These are phyloP conservation scores for Castanea crenata DNA, from an alignment of 306 rosid species.

Conservation along the genomic window DNA sequence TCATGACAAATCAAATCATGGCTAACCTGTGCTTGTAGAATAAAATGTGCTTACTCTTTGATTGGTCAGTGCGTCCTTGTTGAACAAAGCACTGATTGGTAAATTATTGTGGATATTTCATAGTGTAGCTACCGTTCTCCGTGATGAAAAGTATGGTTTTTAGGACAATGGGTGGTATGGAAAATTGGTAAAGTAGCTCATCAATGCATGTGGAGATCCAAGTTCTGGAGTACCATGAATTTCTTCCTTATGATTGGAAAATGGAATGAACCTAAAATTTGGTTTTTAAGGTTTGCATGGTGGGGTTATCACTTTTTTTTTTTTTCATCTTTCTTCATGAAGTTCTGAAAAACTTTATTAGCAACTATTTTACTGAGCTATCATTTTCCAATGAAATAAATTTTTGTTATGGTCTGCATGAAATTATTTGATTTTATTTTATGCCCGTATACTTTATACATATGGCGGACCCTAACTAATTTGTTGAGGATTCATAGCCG, in stretches of 20 bases:
- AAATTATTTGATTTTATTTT: not conserved
- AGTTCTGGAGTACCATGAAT: not conserved
- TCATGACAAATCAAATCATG: not conserved
- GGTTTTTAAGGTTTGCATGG: not conserved
- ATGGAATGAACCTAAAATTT: not conserved
- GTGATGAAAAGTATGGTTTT: not conserved
- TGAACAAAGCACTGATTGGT: not conserved
- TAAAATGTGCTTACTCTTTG: not conserved
- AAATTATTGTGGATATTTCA: not conserved
- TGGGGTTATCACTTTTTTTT: not conserved
- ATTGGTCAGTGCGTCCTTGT: not conserved
- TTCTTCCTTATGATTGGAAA: not conserved
- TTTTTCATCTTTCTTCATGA: not conserved
- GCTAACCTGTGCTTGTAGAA: not conserved
- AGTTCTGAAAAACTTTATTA: not conserved
- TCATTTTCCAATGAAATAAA: not conserved
- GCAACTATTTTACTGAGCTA: not conserved
- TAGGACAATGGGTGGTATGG: not conserved
- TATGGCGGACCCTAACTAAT: no score
- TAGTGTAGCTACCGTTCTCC: not conserved
- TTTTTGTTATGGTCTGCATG: not conserved
- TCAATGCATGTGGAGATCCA: not conserved
- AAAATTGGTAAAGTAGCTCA: not conserved
- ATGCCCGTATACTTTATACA: no score
- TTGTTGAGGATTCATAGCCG: no score